Evolutionary conservation across 2,329 filamentous ascomycete genomes (phyloP), one percentile per base, ranked within the genome.

Genomic region (Colletotrichum sansevieriae): DNA sequence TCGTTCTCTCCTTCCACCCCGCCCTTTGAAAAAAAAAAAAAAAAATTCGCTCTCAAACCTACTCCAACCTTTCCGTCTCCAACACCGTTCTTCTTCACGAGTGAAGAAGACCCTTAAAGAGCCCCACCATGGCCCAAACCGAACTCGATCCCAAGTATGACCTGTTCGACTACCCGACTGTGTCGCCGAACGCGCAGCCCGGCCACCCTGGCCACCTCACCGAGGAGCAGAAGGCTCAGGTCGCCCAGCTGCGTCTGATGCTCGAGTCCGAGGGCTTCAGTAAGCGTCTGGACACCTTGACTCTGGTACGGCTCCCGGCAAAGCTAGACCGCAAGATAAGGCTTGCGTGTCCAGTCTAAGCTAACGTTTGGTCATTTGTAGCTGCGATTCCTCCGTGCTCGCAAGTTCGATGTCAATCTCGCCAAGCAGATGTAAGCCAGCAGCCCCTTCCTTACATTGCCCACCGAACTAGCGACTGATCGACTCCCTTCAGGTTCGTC

Each of bases 121-220:
- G 55, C 51, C 64, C 67, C 67, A 68, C 67, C 52, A 70, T 70
- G 67, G 56, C 66, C 47, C 66, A 69, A 43, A 63, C 59, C 33
- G 83, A 88, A 79, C 78, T 94, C 75, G 91, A 97, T 82, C 87
- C 93, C 79, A 98, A 97, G 84, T 97, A 98, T 86, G 96, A 98
- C 84, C 81, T 97, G 85, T 98, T 96, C 82, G 95, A 98, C 82
- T 98, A 89, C 85, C 96, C 96, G 71, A 93, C 91, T 72, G 91
- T 88, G 71, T 89, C 93, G 54, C 88, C 92, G 63, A 88, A 89
- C 74, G 79, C 87, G 54, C 88, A 91, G 78, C 84, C 85, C 75
- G 96, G 96, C 73, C 94, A 98, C 81, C 91, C 95, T 71, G 96
- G 96, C 78, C 89, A 97, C 81, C 92, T 97, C 76, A 96, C 91